Evolutionary conservation across 1,284 basidiomycete genomes (phyloP), one percentile per base, ranked within the genome.

Genomic region (Coriolopsis trogii): DNA sequence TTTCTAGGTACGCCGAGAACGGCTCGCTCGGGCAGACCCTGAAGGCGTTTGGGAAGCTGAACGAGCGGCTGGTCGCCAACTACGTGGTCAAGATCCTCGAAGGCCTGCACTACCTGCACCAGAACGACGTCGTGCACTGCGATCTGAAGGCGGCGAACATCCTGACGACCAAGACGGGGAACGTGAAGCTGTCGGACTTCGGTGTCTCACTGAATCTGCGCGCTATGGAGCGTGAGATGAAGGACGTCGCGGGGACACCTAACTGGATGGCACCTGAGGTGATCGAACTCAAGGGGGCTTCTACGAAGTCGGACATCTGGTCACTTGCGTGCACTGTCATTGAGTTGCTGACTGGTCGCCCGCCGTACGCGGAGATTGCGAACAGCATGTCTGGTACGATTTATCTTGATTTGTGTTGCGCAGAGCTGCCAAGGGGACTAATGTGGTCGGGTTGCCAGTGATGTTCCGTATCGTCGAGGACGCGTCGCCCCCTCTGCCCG

Each of bases 121-220:
- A 77, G 57, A 85, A 84, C 65, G 85, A 92, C 55, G 89, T 91
- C 49, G 89, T 91, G 12, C 89, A 91, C 62, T 91, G 94, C 65
- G 96, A 99, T 72, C 88, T 98, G 70, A 99, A 99, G 73, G 95
- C 96, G 2, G 96, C 97, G 50, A 99, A 98, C 70, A 98, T 99
- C 68, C 82, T 99, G 34, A 98, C 96, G 45, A 98, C 97, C 53
- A 93, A 94, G 73, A 93, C 89, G 51, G 96, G 96, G 28, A 98
- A 99, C 68, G 91, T 98, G 71, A 99, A 99, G 74, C 80, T 99
- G 10, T 95, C 96, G 28, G 96, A 99, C 71, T 98, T 99, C 71
- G 96, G 96, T 53, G 92, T 99, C 12, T 98, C 95, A n/a, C 90
- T 98, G 45, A 98, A 97, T 57, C 88, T 99, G 72, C 92, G 96